Evolutionary conservation across 179 eudicot species (phyloP).

Genomic region (Beta macrorhiza): DNA sequence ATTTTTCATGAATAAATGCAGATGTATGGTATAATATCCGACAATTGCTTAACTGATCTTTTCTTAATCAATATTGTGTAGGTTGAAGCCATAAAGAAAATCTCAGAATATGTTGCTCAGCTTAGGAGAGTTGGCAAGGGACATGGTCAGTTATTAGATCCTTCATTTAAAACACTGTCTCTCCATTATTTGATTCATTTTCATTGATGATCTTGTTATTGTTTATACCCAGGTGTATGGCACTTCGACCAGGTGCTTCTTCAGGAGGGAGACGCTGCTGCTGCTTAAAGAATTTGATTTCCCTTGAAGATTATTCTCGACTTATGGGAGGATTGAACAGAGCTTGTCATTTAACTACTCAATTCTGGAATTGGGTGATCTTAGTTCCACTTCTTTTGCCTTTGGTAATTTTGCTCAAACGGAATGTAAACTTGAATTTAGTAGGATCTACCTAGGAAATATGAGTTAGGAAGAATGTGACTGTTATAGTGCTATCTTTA

Average conservation of each 20-base stretch:
- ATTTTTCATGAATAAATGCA: no score
- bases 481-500: not conserved
- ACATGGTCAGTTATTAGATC: conserved; percentile 52
- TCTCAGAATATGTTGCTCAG: conserved; percentile 88
- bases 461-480: conserved; percentile 6
- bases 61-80: conserved; percentile 11
- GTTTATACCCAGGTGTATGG: conserved; percentile 56
- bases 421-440: not conserved
- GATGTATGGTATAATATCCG: not conserved
- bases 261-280: conserved; percentile 37
- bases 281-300: conserved; percentile 21
- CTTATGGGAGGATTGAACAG: not conserved
- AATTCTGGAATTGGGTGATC: not conserved
- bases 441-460: conserved; percentile 9
- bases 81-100: conserved; percentile 89
- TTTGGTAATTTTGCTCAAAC: not conserved
- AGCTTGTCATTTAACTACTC: not conserved
- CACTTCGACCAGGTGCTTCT: conserved; percentile 73
- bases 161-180: not conserved
- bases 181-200: not conserved
- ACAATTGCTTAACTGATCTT: not conserved
- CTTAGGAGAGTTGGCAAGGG: conserved; percentile 90
- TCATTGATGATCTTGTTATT: not conserved
- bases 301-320: not conserved
- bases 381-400: not conserved